These are phyloP conservation scores for Rutstroemia sp. DNA, from an alignment of 2,329 filamentous ascomycete genomes.

Conservation along the genomic window DNA sequence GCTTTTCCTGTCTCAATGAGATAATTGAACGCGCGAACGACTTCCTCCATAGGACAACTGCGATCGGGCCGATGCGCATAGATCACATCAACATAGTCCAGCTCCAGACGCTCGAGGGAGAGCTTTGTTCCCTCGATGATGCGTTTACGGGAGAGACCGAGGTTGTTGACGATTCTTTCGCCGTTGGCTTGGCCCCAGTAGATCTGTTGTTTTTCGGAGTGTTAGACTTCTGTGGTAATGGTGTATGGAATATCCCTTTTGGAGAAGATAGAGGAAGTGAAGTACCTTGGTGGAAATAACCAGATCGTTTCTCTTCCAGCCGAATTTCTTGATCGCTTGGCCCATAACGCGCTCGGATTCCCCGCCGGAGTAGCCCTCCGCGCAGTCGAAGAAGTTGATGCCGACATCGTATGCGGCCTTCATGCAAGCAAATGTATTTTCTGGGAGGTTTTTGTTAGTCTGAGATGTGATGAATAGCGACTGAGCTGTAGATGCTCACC, in stretches of 20 bases:
- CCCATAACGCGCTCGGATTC: conserved; percentile 49
- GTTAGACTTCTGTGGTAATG: not conserved
- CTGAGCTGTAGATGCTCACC: conserved; percentile 33
- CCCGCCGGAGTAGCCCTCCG: conserved; percentile 45
- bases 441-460: conserved; percentile 28
- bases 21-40: conserved; percentile 63
- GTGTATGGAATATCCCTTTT: not conserved
- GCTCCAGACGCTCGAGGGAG: conserved; percentile 45
- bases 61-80: conserved; percentile 64
- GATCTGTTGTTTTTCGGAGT: conserved; percentile 36
- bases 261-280: not conserved
- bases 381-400: conserved; percentile 52
- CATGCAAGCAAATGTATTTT: conserved; percentile 53
- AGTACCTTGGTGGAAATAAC: conserved; percentile 48
- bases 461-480: not conserved
- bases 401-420: conserved; percentile 51
- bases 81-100: conserved; percentile 60
- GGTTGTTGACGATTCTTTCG: conserved; percentile 57
- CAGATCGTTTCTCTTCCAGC: conserved; percentile 49
- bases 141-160: conserved; percentile 61
- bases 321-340: conserved; percentile 47
- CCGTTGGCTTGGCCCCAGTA: conserved; percentile 57
- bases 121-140: conserved; percentile 58
- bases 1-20: conserved; percentile 60
- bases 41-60: conserved; percentile 63